These are phyloP conservation scores for Cladorrhinum sp. DNA, from an alignment of 2,329 filamentous ascomycete species.

Conservation along the genomic window DNA sequence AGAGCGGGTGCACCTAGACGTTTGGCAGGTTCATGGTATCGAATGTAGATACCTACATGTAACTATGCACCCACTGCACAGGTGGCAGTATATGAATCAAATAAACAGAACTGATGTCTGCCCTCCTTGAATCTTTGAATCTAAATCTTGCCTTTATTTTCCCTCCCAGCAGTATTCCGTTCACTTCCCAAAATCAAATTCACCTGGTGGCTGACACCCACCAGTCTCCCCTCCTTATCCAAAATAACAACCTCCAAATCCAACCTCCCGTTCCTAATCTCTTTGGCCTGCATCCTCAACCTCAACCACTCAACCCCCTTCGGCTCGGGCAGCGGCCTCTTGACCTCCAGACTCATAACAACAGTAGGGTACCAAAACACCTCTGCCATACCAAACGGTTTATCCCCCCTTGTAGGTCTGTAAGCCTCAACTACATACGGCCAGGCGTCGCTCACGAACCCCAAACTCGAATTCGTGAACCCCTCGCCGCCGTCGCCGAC, in stretches of 20 bases:
- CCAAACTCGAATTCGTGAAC: constrained; percentile 63
- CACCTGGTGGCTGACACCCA: constrained; percentile 68
- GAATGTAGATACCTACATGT: too few relatives aligned
- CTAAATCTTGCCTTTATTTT: constrained; percentile 9
- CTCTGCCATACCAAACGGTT: constrained; percentile 32
- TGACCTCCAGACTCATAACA: constrained; percentile 71
- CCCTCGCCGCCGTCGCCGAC: constrained; percentile 45
- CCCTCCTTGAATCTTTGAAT: too few relatives aligned
- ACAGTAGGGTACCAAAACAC: constrained; percentile 74
- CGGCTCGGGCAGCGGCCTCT: constrained; percentile 62
- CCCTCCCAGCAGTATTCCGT: constrained; percentile 49
- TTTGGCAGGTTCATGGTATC: too few relatives aligned
- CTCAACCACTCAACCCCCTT: constrained; percentile 70
- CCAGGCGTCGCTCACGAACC: constrained; percentile 66
- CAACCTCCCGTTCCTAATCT: constrained; percentile 67
- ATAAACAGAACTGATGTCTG: too few relatives aligned
- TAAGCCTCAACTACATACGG: constrained; percentile 61
- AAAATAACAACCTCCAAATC: constrained; percentile 70
- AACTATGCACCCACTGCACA: too few relatives aligned
- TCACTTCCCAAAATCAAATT: constrained; percentile 60
- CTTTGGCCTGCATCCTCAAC: constrained; percentile 61
- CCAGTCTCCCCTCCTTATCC: constrained; percentile 61
- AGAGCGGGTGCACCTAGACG: too few relatives aligned
- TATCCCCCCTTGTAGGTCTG: constrained; percentile 29
- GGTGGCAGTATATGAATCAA: too few relatives aligned